Conservation (phyloP, 768 basidiomycete species). For the Pholiota molesta region DNA sequence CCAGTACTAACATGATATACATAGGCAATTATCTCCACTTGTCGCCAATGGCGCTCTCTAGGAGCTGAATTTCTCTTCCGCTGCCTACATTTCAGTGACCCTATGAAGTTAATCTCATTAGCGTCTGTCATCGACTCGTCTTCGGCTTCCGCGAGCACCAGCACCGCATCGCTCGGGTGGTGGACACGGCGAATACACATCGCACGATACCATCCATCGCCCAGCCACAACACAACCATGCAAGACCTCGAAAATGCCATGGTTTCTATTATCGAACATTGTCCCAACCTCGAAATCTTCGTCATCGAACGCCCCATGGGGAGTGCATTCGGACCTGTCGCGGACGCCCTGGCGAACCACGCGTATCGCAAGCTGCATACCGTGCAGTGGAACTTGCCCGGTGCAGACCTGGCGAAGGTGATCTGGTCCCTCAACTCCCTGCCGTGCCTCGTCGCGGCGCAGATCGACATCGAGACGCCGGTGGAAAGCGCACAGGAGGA, state of each 20-base stretch:
- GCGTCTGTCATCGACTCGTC: constrained; percentile 54
- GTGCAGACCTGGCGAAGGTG: constrained; percentile 58
- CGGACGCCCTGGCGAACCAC: constrained; percentile 59
- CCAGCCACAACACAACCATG: constrained; percentile 41
- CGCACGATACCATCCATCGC: constrained; percentile 46
- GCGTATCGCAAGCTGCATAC: constrained; percentile 57
- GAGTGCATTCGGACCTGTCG: constrained; percentile 61
- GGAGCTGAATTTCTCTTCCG: constrained; percentile 71
- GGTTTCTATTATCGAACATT: constrained; percentile 60
- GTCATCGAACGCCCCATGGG: constrained; percentile 69
- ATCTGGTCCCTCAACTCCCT: constrained; percentile 75
- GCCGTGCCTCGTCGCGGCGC: constrained; percentile 55
- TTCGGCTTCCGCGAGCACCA: constrained; percentile 34
- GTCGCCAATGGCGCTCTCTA: constrained; percentile 61
- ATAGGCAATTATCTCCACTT: constrained; percentile 71
- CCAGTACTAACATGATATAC: background rate
- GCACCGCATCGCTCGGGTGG: constrained; percentile 61
- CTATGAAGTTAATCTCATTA: constrained; percentile 54
- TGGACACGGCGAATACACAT: constrained; percentile 77
- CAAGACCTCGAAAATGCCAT: constrained; percentile 57
- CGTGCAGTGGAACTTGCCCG: constrained; percentile 61
- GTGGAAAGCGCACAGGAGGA: constrained; percentile 37
- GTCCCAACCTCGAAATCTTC: constrained; percentile 76
- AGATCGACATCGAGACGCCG: constrained; percentile 48
- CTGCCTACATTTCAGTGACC: constrained; percentile 68